These are phyloP conservation scores for Thamnidium elegans DNA, from an alignment of 192 early-diverging fungal genomes.

Conservation along the genomic window DNA sequence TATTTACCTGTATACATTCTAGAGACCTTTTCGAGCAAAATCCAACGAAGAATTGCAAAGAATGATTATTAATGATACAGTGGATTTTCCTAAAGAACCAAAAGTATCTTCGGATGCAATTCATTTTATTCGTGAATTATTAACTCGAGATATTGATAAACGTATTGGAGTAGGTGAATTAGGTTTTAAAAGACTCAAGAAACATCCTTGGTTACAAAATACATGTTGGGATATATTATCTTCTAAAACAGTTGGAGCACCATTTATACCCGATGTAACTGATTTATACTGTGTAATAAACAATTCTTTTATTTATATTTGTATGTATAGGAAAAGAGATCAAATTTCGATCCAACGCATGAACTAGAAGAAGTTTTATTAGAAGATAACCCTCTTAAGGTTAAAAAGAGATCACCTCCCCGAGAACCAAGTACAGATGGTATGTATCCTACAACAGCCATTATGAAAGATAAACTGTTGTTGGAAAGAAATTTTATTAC, in stretches of 20 bases:
- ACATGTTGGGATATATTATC: slow-evolving; percentile 78
- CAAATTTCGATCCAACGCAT: slow-evolving; percentile 95
- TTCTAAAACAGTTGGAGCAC: slow-evolving; percentile 64
- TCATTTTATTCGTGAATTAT: slow-evolving; percentile 44
- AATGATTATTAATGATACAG: slow-evolving; percentile 63
- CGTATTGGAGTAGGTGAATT: slow-evolving; percentile 79
- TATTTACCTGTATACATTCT: background rate
- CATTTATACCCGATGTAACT: slow-evolving; percentile 85
- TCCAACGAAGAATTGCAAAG: slow-evolving; percentile 76
- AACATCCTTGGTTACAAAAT: slow-evolving; percentile 77
- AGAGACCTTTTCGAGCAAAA: slow-evolving; percentile 85
- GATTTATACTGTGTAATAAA: background rate
- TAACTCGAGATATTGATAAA: slow-evolving; percentile 54
- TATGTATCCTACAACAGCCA: slow-evolving; percentile 29
- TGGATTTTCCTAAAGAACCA: slow-evolving; percentile 63
- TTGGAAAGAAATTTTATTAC: slow-evolving; percentile 81
- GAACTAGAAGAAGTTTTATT: slow-evolving; percentile 96
- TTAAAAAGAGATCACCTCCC: slow-evolving; percentile 57
- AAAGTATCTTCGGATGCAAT: slow-evolving; percentile 47
- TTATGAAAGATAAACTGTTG: slow-evolving; percentile 25
- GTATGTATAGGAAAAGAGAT: slow-evolving; percentile 63
- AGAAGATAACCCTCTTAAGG: slow-evolving; percentile 91
- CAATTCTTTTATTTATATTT: background rate
- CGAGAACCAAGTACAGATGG: slow-evolving; percentile 25
- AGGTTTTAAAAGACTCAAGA: slow-evolving; percentile 66